Percentiles rank a stretch among this genome's conserved stretches.
phyloP scores from a whole-genome alignment of 169 alveolate genomes.

The Blepharisma undulans region DNA sequence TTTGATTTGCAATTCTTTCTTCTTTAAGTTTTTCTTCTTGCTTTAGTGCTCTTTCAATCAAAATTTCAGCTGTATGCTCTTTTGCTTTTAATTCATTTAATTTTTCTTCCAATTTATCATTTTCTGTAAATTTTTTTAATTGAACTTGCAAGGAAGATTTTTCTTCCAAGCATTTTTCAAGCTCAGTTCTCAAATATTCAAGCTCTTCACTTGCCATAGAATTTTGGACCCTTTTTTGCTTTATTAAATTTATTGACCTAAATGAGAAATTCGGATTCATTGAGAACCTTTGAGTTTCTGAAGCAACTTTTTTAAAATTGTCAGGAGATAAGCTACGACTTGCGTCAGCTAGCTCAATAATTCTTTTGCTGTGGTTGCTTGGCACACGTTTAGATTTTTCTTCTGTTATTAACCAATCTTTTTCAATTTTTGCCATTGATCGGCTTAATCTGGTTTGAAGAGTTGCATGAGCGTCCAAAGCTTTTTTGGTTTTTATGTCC shows the following conservation, averaged over 20 bases:
- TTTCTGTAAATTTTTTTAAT: background rate
- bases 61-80: background rate
- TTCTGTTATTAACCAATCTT: background rate
- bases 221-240: background rate
- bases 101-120: background rate
- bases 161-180: background rate
- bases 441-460: background rate
- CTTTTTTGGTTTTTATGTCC: background rate
- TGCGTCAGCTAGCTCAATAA: background rate
- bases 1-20: background rate
- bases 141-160: background rate
- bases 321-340: background rate
- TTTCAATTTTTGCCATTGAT: background rate
- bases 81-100: background rate
- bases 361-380: background rate
- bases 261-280: background rate
- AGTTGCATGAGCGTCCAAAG: background rate
- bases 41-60: background rate
- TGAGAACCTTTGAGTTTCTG: background rate
- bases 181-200: background rate
- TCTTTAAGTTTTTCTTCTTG: background rate
- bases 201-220: background rate
- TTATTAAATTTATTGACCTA: background rate
- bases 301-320: background rate
- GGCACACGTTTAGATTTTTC: background rate